Evolutionary conservation across 345 rosid genomes (phyloP), one percentile per base, ranked within the genome.

Genomic region (Gossypium mustelinum): DNA sequence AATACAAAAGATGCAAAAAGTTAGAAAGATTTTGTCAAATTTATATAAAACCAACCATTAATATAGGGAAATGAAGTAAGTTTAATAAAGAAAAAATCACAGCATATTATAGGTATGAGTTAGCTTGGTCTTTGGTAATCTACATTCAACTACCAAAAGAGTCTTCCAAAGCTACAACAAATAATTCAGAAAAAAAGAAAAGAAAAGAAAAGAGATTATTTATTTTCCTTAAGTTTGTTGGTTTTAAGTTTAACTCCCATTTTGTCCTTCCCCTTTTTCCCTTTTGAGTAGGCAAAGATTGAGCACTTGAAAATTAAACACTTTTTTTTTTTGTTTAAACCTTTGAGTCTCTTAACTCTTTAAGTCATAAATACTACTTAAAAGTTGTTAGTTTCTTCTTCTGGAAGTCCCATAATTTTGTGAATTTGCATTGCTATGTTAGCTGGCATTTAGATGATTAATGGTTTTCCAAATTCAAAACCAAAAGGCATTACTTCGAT

Each of bases 91-190:
- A 2, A 2, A 2, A 48, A 48, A 48, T 48, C 14, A 48, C 1
- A 48, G 52, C 12, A 48, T 11, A 10, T 24, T 57, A 3, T 70
- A 50, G 79, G 84, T 75, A 50, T 6, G 75, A 73, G 78, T 79
- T 79, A 79, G 87, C 79, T 81, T 68, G 76, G 20, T 64, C 34
- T 76, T 81, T 75, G 87, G 86, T 84, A 68, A 72, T 74, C 81
- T 65, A 73, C 76, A 75, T 27, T 80, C 65, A 70, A 55, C 84
- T 0, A 79, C 79, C 62, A 48, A 50, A 25, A 50, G 25, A 34
- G 41, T 34, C 29, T 10, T 11, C 12, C 41, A 25, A 25, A 60
- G 64, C 17, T 57, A 57, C 34, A 10, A 57, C 22, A 57, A 9
- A 57, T 57, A 22, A 20, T 1, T 22, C 2, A 10, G 29, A 20